phyloP scores from a whole-genome alignment of 768 basidiomycete species.

The Hortiboletus campestris region DNA sequence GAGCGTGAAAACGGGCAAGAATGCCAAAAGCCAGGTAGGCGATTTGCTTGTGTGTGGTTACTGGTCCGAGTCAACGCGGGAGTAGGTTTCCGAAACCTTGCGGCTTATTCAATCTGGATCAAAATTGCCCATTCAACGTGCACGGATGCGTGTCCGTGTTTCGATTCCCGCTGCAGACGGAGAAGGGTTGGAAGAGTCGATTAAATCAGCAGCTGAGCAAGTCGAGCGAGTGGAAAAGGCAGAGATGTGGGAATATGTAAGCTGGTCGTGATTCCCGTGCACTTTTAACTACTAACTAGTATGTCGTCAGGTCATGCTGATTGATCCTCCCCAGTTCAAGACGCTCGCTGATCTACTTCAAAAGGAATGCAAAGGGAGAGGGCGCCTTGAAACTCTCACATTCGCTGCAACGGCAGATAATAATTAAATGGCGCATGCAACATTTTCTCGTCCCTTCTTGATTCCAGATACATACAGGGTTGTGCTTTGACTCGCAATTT shows the following conservation, averaged over 20 bases:
- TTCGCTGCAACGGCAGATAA: slow-evolving; percentile 59
- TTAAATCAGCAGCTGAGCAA: slow-evolving; percentile 73
- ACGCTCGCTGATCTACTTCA: slow-evolving; percentile 86
- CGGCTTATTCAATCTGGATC: slow-evolving; percentile 77
- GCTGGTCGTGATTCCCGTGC: slow-evolving; percentile 28
- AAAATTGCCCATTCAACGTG: slow-evolving; percentile 89
- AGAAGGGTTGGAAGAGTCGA: slow-evolving; percentile 64
- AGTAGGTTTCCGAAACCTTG: slow-evolving; percentile 87
- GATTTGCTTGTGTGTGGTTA: neutral
- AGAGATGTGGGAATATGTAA: slow-evolving; percentile 85
- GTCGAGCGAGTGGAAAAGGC: slow-evolving; percentile 81
- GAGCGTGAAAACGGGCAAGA: slow-evolving; percentile 85
- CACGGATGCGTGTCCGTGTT: slow-evolving; percentile 88
- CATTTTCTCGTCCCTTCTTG: too few relatives aligned
- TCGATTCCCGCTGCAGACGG: slow-evolving; percentile 67
- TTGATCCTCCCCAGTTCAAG: slow-evolving; percentile 91
- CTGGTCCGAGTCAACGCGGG: neutral
- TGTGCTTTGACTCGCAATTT: neutral
- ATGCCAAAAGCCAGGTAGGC: slow-evolving; percentile 87
- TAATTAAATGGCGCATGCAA: slow-evolving; percentile 6
- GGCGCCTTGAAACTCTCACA: slow-evolving; percentile 79
- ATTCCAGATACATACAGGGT: neutral
- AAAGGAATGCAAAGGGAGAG: slow-evolving; percentile 86
- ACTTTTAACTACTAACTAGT: slow-evolving; percentile 11
- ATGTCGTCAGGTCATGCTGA: slow-evolving; percentile 72